These are phyloP conservation scores for Stephanodiscus triporus DNA, from an alignment of 108 stramenopile species.

Conservation along the genomic window DNA sequence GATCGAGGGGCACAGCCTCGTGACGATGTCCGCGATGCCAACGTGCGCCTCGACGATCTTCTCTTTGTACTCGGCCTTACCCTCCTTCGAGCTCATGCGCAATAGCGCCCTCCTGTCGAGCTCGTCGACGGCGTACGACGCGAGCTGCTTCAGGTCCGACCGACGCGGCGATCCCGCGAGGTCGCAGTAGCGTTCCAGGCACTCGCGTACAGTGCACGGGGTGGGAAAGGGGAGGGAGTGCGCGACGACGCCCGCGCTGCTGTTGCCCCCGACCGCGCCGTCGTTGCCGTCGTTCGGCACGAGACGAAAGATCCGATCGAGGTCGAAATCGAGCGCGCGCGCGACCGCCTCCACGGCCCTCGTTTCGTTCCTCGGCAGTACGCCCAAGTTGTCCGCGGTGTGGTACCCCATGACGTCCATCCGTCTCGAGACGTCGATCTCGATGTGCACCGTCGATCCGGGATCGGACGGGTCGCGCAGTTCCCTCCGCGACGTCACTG, in stretches of 20 bases:
- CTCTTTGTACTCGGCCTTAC: constrained; percentile 78
- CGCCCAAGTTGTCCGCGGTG: constrained; percentile 97
- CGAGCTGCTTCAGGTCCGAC: constrained; percentile 86
- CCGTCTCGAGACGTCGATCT: constrained; percentile 86
- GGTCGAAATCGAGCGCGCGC: constrained; percentile 56
- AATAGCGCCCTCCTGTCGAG: constrained; percentile 78
- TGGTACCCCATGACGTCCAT: constrained; percentile 61
- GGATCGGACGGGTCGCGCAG: constrained; percentile 69
- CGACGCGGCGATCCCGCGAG: constrained; percentile 86
- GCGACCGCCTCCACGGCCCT: constrained; percentile 79
- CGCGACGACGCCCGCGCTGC: constrained; percentile 50
- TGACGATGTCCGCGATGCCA: constrained; percentile 69
- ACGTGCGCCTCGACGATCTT: constrained; percentile 71
- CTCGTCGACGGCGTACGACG: constrained; percentile 74
- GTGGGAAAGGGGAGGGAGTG: constrained; percentile 91
- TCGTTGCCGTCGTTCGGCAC: constrained; percentile 17
- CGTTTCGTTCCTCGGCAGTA: constrained; percentile 84
- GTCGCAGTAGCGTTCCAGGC: constrained; percentile 90
- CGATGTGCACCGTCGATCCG: constrained; percentile 94
- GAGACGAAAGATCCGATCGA: constrained; percentile 61
- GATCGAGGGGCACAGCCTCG: constrained; percentile 75
- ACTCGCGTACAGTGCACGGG: constrained; percentile 89
- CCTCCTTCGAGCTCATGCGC: constrained; percentile 85
- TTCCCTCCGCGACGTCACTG: constrained; percentile 72
- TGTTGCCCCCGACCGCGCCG: neutral